Evolutionary conservation across 306 rosid species (phyloP).

Genomic region (Inga oerstediana): DNA sequence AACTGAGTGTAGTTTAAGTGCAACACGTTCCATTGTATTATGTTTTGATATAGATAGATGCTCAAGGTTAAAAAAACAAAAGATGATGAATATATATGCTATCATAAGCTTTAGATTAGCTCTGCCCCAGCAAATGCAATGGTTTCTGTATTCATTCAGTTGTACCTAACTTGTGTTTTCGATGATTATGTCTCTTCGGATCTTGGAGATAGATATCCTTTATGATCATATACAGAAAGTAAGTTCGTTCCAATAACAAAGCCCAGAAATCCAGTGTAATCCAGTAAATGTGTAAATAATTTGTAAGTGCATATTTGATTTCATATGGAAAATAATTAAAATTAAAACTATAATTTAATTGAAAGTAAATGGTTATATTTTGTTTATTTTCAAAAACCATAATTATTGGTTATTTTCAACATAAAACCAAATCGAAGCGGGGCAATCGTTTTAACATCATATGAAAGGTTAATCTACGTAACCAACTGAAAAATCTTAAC

Average conservation of each 20-base stretch:
- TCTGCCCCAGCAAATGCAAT: not conserved
- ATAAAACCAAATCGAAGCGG: not conserved
- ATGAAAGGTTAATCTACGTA: not conserved
- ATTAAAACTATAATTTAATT: not conserved
- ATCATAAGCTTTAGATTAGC: not conserved
- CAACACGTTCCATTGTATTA: slow-evolving; percentile 32
- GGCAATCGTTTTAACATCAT: not conserved
- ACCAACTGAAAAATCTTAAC: not conserved
- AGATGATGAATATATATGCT: not conserved
- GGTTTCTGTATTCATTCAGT: not conserved
- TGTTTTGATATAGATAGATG: not conserved
- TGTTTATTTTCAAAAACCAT: not conserved
- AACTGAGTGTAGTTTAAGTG: slow-evolving; percentile 23
- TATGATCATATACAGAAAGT: not conserved
- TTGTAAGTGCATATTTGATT: not conserved
- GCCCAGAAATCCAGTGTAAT: not conserved
- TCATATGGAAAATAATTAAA: not conserved
- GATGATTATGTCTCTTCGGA: not conserved
- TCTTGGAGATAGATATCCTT: not conserved
- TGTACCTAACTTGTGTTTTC: not conserved
- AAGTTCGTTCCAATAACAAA: no score
- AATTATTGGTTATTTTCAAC: not conserved
- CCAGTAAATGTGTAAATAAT: not conserved
- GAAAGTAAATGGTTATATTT: not conserved
- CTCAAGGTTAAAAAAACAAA: no score